phyloP scores from a whole-genome alignment of 306 rosid genomes.

The Pueraria montana region DNA sequence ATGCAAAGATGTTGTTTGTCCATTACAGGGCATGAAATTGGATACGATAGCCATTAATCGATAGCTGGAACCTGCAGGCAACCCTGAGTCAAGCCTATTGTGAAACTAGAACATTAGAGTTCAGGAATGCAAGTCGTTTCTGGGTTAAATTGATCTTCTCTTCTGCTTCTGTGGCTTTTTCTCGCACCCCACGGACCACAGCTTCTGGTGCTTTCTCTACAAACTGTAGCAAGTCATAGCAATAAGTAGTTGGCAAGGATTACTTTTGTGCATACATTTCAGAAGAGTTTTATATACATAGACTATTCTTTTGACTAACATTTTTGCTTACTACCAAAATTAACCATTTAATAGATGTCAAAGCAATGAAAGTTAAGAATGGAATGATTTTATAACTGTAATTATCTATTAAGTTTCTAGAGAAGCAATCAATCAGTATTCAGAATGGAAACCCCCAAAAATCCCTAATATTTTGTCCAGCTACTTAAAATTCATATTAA shows the following conservation, averaged over 20 bases:
- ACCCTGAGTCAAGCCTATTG: constrained; percentile 40
- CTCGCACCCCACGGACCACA: constrained; percentile 79
- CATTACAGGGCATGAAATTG: background rate
- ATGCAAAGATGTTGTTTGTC: constrained; percentile 15
- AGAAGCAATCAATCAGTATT: background rate
- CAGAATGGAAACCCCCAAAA: background rate
- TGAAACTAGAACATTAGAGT: constrained; percentile 63
- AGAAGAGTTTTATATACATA: background rate
- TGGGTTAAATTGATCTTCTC: constrained; percentile 87
- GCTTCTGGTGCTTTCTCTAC: constrained; percentile 88
- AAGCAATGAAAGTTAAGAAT: background rate
- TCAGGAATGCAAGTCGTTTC: constrained; percentile 77
- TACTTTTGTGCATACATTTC: background rate
- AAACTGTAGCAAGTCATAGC: constrained; percentile 64
- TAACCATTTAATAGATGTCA: background rate
- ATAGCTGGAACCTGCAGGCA: constrained; percentile 12
- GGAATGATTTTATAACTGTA: too few relatives aligned
- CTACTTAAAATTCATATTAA: too few relatives aligned
- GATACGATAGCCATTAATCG: background rate
- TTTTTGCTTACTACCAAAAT: background rate
- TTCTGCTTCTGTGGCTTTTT: constrained; percentile 86
- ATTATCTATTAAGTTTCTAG: background rate
- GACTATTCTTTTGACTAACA: background rate
- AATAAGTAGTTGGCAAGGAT: constrained; percentile 32
- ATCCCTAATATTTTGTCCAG: too few relatives aligned